A percentile compares a stretch with the other conserved stretches of the same genome.
These are phyloP conservation scores for Metrosideros polymorpha DNA, from an alignment of 441 rosid genomes.

Conservation along the genomic window DNA sequence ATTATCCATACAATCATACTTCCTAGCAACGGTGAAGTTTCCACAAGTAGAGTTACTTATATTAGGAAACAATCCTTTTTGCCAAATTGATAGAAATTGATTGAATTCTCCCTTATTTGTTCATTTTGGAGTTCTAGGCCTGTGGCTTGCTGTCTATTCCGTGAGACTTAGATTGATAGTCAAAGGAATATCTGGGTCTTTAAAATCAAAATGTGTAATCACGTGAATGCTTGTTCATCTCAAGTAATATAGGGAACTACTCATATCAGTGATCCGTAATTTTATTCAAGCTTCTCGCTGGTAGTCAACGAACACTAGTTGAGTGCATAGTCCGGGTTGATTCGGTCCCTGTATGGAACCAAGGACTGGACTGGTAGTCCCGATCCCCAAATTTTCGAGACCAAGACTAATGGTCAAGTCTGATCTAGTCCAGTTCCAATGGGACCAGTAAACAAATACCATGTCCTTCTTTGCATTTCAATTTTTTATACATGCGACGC, in stretches of 20 bases:
- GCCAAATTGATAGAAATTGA: neutral
- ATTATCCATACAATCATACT: neutral
- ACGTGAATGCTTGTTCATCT: neutral
- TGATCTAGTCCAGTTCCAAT: no score
- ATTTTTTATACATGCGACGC: no score
- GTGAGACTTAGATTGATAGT: neutral
- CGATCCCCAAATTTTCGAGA: no score
- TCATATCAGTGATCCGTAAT: neutral
- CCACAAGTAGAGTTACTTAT: neutral
- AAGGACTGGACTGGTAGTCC: no score
- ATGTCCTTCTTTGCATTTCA: no score
- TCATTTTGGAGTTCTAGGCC: neutral
- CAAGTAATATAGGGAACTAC: neutral
- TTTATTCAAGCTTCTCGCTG: neutral
- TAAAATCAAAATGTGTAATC: neutral
- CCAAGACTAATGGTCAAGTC: no score
- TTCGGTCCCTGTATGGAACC: no score
- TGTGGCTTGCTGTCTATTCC: neutral
- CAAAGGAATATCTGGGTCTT: neutral
- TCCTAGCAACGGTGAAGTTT: neutral
- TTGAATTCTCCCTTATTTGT: neutral
- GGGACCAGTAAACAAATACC: no score
- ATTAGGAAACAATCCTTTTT: neutral
- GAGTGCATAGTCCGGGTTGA: no score
- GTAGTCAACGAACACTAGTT: no score